Conservation (phyloP, 768 basidiomycete genomes). For the Sarcomyxa edulis region DNA sequence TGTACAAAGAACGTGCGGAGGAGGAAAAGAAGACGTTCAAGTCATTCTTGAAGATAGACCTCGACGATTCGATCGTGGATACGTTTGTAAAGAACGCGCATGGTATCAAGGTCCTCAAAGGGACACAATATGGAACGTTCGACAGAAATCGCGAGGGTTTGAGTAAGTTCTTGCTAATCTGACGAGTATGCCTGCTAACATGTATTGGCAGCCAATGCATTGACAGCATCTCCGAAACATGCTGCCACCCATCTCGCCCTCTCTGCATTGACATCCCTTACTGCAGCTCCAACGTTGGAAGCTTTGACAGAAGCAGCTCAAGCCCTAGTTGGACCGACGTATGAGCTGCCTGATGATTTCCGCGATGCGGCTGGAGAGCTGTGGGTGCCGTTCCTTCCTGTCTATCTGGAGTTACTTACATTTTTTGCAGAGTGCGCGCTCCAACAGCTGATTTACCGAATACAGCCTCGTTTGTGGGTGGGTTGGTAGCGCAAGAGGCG, state of each 20-base stretch:
- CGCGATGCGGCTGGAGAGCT: conserved; percentile 68
- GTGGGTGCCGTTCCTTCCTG: conserved; percentile 39
- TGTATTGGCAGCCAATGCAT: conserved; percentile 30
- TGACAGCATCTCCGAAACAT: conserved; percentile 43
- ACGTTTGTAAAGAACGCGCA: conserved; percentile 79
- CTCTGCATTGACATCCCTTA: conserved; percentile 46
- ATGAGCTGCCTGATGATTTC: conserved; percentile 50
- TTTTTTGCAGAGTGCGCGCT: conserved; percentile 57
- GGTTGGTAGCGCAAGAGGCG: conserved; percentile 90
- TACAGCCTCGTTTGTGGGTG: conserved; percentile 89
- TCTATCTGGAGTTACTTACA: not conserved
- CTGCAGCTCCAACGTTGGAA: conserved; percentile 38
- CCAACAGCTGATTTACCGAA: conserved; percentile 88
- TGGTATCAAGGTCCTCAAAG: conserved; percentile 60
- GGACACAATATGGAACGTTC: conserved; percentile 55
- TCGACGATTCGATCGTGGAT: conserved; percentile 55
- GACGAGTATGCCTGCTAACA: conserved; percentile 4
- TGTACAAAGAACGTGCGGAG: conserved; percentile 78
- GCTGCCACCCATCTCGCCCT: conserved; percentile 68
- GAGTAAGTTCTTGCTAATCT: conserved; percentile 28
- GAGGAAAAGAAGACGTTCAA: conserved; percentile 60
- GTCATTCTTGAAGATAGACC: conserved; percentile 36
- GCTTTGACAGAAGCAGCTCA: conserved; percentile 48
- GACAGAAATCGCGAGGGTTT: conserved; percentile 44
- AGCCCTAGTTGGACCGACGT: conserved; percentile 41